Base-by-base conservation (phyloP, 2,329 filamentous ascomycete species). In the Scedosporium minutisporum region DNA sequence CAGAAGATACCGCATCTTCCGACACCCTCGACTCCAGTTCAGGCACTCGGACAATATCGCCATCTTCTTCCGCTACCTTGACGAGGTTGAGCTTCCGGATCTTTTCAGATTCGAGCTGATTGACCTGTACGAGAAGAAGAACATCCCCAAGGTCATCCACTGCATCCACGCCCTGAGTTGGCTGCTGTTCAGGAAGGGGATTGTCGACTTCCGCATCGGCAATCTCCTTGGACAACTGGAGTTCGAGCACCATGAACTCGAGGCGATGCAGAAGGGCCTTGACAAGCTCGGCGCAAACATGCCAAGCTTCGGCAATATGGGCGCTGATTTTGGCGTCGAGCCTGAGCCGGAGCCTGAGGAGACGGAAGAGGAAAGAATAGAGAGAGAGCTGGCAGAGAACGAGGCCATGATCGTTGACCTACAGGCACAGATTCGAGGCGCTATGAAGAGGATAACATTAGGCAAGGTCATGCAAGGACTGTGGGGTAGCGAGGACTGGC, bases 121-220 rank as follows among this genome's bases (percentile, higher is more conserved):
- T 66, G 95, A 99, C 75, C 78, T 99, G 12, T 99, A 99, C 78
- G 96, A 99, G 76, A 99, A 97, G 80, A 99, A 99, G 77, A 99
- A 99, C 70, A 96, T 97, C 1, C 95, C 95, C 3, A 99, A 97
- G 74, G 96, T 97, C 72, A 99, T 99, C 65, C 96, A 99, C 77
- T 99, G 95, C 72, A 95, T 99, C 61, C 95, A 99, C 70, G 95
- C 95, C 0, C 80, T 99, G 18, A 97, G 93, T 72, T 99, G 93
- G 92, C 82, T 99, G n/a, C 81, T 99, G 10, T 97, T 91, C 75
- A 88, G 95, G 58, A 95, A 97, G 73, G 93, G 95, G 1, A 91
- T 97, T 65, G 89, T 97, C 46, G 89, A 93, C 71, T 97, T 99
- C 74, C 87, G 93, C 7, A 99, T 99, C 70, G 95, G 93, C 16